A percentile compares a stretch with the other conserved stretches of the same genome.
phyloP scores from a whole-genome alignment of 2,329 filamentous ascomycete species.

The Cladosporium sp. region DNA sequence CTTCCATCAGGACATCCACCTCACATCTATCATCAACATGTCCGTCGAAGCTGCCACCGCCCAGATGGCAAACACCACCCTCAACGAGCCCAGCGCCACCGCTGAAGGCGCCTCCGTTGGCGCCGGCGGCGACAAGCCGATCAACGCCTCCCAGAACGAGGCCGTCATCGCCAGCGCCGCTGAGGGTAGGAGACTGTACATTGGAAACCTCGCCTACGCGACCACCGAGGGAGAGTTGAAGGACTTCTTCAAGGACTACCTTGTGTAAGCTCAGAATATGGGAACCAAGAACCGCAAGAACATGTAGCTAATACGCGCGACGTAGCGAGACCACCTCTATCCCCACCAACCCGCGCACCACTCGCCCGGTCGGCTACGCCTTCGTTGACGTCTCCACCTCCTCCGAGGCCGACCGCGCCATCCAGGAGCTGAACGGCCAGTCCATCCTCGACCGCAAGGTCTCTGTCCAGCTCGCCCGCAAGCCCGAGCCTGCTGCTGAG shows the following conservation, averaged over 20 bases:
- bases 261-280: conserved; percentile 70
- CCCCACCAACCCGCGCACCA: conserved; percentile 98
- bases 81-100: conserved; percentile 54
- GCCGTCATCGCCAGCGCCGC: conserved; percentile 94
- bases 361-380: conserved; percentile 95
- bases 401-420: conserved; percentile 90
- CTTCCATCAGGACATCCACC: conserved; percentile 34
- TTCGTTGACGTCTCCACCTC: conserved; percentile 97
- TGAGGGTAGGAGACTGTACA: conserved; percentile 98
- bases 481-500: conserved; percentile 81
- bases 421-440: conserved; percentile 91
- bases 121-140: conserved; percentile 57
- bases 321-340: conserved; percentile 95
- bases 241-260: conserved; percentile 99
- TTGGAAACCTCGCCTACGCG: conserved; percentile 99
- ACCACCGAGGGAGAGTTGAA: conserved; percentile 99
- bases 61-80: conserved; percentile 61
- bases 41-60: conserved; percentile 82
- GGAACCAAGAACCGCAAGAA: not conserved
- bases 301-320: conserved; percentile 14
- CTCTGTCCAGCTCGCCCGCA: conserved; percentile 96
- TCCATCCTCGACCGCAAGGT: conserved; percentile 98
- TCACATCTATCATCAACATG: conserved; percentile 63
- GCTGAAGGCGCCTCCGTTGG: conserved; percentile 52
- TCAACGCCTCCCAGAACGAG: conserved; percentile 73